Base-by-base conservation (phyloP, 495 filamentous ascomycete genomes). In the Lasiosphaeriaceae sp. region DNA sequence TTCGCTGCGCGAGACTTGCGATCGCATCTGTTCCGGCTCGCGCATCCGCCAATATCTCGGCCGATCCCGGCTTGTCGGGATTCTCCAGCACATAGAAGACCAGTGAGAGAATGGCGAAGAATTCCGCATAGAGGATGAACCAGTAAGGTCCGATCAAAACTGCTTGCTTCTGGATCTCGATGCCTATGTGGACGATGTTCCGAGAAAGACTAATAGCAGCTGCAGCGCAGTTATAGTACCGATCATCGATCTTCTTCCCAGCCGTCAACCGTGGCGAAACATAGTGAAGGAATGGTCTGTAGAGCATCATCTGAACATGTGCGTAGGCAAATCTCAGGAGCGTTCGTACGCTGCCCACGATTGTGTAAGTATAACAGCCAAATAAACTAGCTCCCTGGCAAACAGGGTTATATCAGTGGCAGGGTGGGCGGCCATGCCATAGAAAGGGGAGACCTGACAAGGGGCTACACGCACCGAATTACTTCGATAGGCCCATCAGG, bases 71-170 rank as follows among this genome's bases (percentile, higher is more conserved):
- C 60, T 87, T 90, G 55, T 92, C 84, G 17, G 90, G 89, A 64
- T 96, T 97, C 70, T 96, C 93, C 14, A 96, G 71, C 0, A 90
- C 90, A 63, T 87, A 97, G 72, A 92, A 98, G 14, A 96, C 76
- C 55, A 97, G 73, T 0, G 92, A 91, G 11, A 98, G 77, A 44
- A 97, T 91, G 21, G 92, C 87, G 69, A 96, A 97, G 73, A 96
- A 97, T 14, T 90, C 89, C 2, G 94, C 96, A 62, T 97, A 97
- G 74, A 96, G 90, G 47, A 88, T 89, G 63, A 96, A 97, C 94
- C 94, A 98, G 73, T 92, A 96, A 0, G 92, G 89, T 0, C 94
- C 94, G 62, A 89, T 88, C 21, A 98, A 80, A 11, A 95, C 77
- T 0, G 86, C 86, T 60, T 85, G 80, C 64, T 86, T 88, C 58